These are phyloP conservation scores for Moesziomyces parantarcticus DNA, from an alignment of 1,284 basidiomycete species.

Conservation along the genomic window DNA sequence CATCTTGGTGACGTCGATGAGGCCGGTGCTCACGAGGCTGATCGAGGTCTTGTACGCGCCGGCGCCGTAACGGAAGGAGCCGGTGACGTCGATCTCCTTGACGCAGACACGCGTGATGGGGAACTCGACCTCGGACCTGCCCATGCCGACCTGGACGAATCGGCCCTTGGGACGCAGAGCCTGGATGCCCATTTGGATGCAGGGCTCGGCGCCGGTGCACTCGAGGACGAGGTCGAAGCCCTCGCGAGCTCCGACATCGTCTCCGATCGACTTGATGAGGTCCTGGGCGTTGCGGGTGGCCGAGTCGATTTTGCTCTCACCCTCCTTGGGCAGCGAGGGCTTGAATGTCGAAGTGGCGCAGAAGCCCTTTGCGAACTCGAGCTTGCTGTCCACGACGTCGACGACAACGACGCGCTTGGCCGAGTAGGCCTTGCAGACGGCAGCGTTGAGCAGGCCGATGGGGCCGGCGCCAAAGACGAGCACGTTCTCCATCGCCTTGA, in stretches of 20 bases:
- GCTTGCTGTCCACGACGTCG: constrained; percentile 81
- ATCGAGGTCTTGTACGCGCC: constrained; percentile 76
- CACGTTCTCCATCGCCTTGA: constrained; percentile 71
- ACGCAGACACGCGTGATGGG: constrained; percentile 69
- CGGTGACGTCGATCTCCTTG: constrained; percentile 51
- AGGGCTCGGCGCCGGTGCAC: constrained; percentile 71
- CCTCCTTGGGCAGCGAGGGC: constrained; percentile 70
- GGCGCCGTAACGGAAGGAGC: constrained; percentile 84
- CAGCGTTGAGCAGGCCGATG: constrained; percentile 90
- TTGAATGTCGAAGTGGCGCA: constrained; percentile 86
- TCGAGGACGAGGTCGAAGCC: constrained; percentile 75
- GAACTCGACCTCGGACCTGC: constrained; percentile 66
- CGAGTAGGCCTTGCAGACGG: constrained; percentile 81
- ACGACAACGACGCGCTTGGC: constrained; percentile 65
- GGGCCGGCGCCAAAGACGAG: constrained; percentile 86
- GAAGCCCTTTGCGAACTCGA: constrained; percentile 87
- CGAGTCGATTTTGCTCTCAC: constrained; percentile 65
- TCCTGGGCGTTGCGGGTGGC: constrained; percentile 71
- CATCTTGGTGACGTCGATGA: constrained; percentile 73
- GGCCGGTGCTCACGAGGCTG: constrained; percentile 71
- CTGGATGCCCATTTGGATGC: constrained; percentile 63
- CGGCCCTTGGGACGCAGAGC: constrained; percentile 54
- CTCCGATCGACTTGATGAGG: constrained; percentile 69
- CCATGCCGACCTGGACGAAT: constrained; percentile 73
- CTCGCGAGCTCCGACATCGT: constrained; percentile 70